A percentile compares a stretch with the other conserved stretches of the same genome.
Conservation (phyloP, 352 stramenopile species). For the Saprolegnia diclina region DNA sequence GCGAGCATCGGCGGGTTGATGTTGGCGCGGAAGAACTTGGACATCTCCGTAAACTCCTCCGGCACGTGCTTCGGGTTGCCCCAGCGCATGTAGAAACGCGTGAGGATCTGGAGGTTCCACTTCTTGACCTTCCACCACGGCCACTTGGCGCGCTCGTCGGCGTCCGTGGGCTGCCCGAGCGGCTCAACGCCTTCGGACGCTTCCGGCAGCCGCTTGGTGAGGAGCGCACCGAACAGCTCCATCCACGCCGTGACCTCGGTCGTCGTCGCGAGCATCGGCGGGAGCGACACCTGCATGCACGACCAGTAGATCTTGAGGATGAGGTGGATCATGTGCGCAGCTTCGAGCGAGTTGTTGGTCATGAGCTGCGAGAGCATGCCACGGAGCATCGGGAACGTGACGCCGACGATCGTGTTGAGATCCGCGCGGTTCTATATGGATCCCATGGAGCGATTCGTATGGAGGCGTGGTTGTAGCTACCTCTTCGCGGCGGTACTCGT, state of each 20-base stretch:
- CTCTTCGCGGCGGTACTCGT: slow-evolving; percentile 95
- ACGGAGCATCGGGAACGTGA: slow-evolving; percentile 90
- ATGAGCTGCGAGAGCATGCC: slow-evolving; percentile 84
- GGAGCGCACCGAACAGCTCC: slow-evolving; percentile 76
- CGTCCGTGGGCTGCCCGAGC: slow-evolving; percentile 79
- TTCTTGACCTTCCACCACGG: slow-evolving; percentile 99
- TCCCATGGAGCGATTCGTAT: slow-evolving; percentile 1
- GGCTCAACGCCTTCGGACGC: slow-evolving; percentile 72
- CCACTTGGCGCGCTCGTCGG: slow-evolving; percentile 91
- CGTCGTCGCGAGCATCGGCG: slow-evolving; percentile 71
- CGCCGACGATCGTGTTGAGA: slow-evolving; percentile 89
- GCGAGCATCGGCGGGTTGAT: slow-evolving; percentile 83
- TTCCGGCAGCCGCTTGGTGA: slow-evolving; percentile 91
- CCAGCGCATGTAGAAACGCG: slow-evolving; percentile 95
- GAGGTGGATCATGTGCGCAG: slow-evolving; percentile 35
- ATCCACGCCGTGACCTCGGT: slow-evolving; percentile 91
- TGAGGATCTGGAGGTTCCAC: slow-evolving; percentile 96
- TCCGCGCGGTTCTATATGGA: slow-evolving; percentile 56
- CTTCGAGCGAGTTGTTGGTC: slow-evolving; percentile 52
- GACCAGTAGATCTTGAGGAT: slow-evolving; percentile 99
- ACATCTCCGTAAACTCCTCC: slow-evolving; percentile 88
- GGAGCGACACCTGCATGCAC: slow-evolving; percentile 93
- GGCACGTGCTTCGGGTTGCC: slow-evolving; percentile 93
- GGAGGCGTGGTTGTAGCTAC: slow-evolving; percentile 23
- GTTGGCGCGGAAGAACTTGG: slow-evolving; percentile 89